Percentiles rank a stretch among this genome's conserved stretches.
Evolutionary conservation across 306 rosid species (phyloP).

Genomic region (Vigna radiata): DNA sequence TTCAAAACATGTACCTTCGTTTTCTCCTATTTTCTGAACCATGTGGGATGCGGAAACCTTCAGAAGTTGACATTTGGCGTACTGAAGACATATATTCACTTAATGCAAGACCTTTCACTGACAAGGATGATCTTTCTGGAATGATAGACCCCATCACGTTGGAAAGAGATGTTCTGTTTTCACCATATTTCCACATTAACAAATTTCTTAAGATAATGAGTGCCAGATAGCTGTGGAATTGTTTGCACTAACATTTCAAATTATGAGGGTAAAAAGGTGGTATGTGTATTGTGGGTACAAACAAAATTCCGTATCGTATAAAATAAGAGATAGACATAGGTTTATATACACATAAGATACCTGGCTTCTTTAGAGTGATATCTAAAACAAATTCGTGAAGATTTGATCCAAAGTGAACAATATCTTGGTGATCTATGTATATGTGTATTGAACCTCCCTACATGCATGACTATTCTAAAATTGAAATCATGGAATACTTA

Average conservation of each 20-base stretch:
- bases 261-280: too few relatives aligned
- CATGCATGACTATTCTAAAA: too few relatives aligned
- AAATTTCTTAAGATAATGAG: background rate
- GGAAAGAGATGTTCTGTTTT: constrained; percentile 53
- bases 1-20: constrained; percentile 61
- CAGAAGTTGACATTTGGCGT: constrained; percentile 75
- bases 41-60: constrained; percentile 64
- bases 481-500: constrained; percentile 55
- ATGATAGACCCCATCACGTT: constrained; percentile 57
- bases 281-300: too few relatives aligned
- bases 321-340: too few relatives aligned
- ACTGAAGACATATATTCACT: constrained; percentile 77
- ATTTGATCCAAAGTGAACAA: rapidly evolving
- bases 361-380: too few relatives aligned
- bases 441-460: too few relatives aligned
- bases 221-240: background rate
- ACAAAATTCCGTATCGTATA: too few relatives aligned
- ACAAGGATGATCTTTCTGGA: constrained; percentile 59
- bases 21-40: constrained; percentile 52
- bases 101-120: constrained; percentile 59
- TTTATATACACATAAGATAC: too few relatives aligned
- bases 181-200: constrained; percentile 49
- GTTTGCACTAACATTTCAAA: constrained; percentile 9
- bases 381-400: too few relatives aligned
- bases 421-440: too few relatives aligned